Evolutionary conservation across 2,329 filamentous ascomycete genomes (phyloP).

Genomic region (Fusarium caatingaense): DNA sequence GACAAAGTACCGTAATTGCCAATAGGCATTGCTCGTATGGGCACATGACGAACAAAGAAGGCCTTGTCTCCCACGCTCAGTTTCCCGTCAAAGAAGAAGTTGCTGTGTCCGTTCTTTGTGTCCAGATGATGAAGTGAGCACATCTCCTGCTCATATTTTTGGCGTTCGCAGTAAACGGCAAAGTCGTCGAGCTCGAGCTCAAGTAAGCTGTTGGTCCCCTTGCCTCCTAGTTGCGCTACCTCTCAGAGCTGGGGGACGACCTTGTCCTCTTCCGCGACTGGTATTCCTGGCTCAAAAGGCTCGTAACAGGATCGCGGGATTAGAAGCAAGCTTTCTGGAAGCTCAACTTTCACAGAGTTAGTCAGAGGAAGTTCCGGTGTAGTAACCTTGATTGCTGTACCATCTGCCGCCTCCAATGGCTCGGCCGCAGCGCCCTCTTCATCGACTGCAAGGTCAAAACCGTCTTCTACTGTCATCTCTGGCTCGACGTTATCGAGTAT

Average conservation of each 20-base stretch:
- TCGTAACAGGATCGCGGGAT: slow-evolving; percentile 49
- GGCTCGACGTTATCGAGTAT: slow-evolving; percentile 8
- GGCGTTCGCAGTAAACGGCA: slow-evolving; percentile 62
- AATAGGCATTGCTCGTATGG: slow-evolving; percentile 70
- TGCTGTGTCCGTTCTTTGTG: slow-evolving; percentile 48
- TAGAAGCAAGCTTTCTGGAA: slow-evolving; percentile 46
- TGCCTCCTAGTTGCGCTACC: slow-evolving; percentile 16
- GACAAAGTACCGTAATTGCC: slow-evolving; percentile 69
- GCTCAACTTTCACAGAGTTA: slow-evolving; percentile 38
- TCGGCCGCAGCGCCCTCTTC: slow-evolving; percentile 8
- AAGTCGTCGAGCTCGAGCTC: slow-evolving; percentile 69
- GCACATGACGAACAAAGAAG: slow-evolving; percentile 66
- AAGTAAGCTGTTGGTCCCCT: slow-evolving; percentile 48
- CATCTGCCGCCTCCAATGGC: slow-evolving; percentile 2
- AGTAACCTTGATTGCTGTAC: not conserved
- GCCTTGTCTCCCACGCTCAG: slow-evolving; percentile 58
- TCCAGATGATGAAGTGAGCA: slow-evolving; percentile 65
- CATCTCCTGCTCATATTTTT: slow-evolving; percentile 60
- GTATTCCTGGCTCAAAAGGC: slow-evolving; percentile 46
- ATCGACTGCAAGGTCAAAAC: not conserved
- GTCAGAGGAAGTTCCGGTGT: not conserved
- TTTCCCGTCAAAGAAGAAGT: slow-evolving; percentile 70
- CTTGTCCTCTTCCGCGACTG: slow-evolving; percentile 41
- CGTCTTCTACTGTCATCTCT: not conserved
- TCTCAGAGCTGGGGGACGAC: slow-evolving; percentile 23